Conservation (phyloP, 805 yeast genomes). For the Nakazawaea peltata region DNA sequence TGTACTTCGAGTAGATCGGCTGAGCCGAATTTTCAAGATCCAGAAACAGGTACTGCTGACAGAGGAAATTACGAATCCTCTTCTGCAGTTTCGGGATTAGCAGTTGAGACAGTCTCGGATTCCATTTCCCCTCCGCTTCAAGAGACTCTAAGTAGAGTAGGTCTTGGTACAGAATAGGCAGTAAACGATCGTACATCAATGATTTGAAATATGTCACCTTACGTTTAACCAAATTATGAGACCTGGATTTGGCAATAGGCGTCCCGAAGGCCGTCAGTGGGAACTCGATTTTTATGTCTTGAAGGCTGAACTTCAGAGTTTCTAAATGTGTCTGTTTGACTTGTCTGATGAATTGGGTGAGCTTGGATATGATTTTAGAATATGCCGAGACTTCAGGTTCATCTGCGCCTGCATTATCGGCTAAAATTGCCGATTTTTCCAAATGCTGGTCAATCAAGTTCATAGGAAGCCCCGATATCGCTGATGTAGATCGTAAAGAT, state of each 20-base stretch:
- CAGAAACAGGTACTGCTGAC: too few species aligned
- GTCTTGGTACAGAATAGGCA: not conserved
- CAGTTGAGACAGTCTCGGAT: too few species aligned
- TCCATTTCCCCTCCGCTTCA: not conserved
- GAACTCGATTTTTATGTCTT: not conserved
- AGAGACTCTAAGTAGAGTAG: not conserved
- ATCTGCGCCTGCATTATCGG: not conserved
- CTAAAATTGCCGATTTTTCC: too few species aligned
- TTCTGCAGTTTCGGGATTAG: too few species aligned
- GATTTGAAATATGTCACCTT: constrained; percentile 4
- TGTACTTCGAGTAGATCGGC: constrained; percentile 1
- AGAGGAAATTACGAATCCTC: too few species aligned
- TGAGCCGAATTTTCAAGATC: too few species aligned
- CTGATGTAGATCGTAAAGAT: too few species aligned
- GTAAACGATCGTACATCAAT: constrained; percentile 5
- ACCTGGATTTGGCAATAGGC: constrained; percentile 3
- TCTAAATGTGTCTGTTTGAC: not conserved
- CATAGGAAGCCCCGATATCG: too few species aligned
- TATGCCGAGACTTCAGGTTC: not conserved
- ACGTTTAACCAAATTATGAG: not conserved
- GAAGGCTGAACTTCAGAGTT: not conserved
- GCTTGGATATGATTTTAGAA: not conserved
- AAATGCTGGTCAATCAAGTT: not conserved
- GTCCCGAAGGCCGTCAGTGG: constrained; percentile 4
- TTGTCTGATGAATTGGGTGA: constrained; percentile 1